These are phyloP conservation scores for Calonectria montana DNA, from an alignment of 2,329 filamentous ascomycete genomes.

Conservation along the genomic window DNA sequence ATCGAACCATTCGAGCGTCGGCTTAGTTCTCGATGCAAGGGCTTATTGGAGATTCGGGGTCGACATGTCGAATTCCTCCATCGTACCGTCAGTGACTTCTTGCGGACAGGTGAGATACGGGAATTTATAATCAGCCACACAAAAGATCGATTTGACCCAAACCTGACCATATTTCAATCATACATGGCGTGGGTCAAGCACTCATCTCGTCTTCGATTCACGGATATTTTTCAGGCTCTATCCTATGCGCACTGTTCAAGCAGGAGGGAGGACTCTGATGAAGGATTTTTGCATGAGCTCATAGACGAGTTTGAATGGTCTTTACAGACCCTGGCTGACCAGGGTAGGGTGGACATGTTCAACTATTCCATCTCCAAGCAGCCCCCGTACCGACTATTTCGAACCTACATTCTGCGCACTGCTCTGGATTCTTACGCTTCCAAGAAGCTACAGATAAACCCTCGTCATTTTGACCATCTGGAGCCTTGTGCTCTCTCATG, in stretches of 20 bases:
- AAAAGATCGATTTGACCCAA: background rate
- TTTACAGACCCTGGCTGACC: background rate
- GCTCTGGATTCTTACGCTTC: background rate
- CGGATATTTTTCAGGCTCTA: background rate
- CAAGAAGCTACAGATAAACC: background rate
- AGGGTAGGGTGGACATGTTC: background rate
- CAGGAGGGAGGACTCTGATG: background rate
- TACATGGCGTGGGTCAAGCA: background rate
- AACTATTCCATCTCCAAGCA: background rate
- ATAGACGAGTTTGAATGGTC: background rate
- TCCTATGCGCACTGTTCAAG: background rate
- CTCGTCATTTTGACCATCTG: background rate
- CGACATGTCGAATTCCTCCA: background rate
- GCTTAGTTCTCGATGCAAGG: background rate
- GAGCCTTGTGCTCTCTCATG: background rate
- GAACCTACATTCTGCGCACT: background rate
- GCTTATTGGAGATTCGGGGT: background rate
- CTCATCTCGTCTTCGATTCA: background rate
- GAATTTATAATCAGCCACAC: background rate
- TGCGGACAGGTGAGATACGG: background rate
- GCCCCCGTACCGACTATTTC: background rate
- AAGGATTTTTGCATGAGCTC: background rate
- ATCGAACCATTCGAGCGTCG: background rate
- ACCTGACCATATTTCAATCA: background rate
- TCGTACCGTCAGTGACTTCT: background rate